Evolutionary conservation across 106 monocot genomes (phyloP).

Genomic region (Hemerocallis citrina): DNA sequence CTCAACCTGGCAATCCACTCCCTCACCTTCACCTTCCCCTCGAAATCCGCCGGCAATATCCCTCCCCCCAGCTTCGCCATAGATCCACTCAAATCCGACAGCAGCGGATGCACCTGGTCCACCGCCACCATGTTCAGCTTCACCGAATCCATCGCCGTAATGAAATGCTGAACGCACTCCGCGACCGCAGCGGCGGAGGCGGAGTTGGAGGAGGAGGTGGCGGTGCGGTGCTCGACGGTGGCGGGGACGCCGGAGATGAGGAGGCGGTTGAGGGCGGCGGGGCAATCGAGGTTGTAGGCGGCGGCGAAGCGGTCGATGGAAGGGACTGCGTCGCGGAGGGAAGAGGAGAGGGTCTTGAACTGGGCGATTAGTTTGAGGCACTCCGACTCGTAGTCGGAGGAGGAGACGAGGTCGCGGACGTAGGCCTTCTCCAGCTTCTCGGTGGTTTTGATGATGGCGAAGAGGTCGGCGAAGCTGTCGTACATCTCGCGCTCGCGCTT

Average conservation of each 20-base stretch:
- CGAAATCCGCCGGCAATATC: conserved; percentile 65
- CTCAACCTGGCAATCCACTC: conserved; percentile 81
- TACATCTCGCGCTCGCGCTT: conserved; percentile 78
- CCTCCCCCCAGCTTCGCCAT: conserved; percentile 60
- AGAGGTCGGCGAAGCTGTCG: conserved; percentile 89
- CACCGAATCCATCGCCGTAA: conserved; percentile 79
- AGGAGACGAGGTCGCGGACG: conserved; percentile 87
- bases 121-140: conserved; percentile 72
- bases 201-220: conserved; percentile 8
- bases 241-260: conserved; percentile 71
- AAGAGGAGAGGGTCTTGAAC: conserved; percentile 57
- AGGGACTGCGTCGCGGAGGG: conserved; percentile 58
- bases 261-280: conserved; percentile 78
- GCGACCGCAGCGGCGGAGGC: conserved; percentile 50
- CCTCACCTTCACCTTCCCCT: conserved; percentile 74
- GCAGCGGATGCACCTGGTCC: conserved; percentile 77
- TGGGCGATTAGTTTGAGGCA: conserved; percentile 89
- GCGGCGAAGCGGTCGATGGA: conserved; percentile 65
- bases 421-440: conserved; percentile 95
- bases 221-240: conserved; percentile 69
- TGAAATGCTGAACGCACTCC: conserved; percentile 87
- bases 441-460: conserved; percentile 83
- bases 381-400: conserved; percentile 81
- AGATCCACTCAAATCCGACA: conserved; percentile 52
- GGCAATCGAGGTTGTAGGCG: conserved; percentile 73